Base-by-base conservation (phyloP, 495 filamentous ascomycete genomes). In the Ascodesmis nigricans region DNA sequence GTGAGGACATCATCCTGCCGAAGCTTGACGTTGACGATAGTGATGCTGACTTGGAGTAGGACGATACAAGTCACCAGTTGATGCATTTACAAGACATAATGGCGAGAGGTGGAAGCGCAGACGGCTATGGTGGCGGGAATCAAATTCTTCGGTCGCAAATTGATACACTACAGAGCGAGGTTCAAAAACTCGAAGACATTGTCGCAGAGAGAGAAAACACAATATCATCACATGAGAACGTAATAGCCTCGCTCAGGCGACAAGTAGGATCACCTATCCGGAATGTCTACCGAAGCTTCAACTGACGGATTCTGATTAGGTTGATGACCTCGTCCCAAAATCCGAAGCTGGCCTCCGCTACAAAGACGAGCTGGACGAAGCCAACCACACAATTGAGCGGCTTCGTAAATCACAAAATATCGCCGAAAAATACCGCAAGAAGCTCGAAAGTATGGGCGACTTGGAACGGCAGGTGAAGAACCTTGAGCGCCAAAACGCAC, bases 361-460 rank as follows among this genome's bases (percentile, higher is more conserved):
- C 29, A 52, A 52, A 31, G 49, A 52, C 23, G 49, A 52, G 21
- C 33, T 52, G 11, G 49, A 52, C 31, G 49, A 52, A 26, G 49
- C 49, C 22, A 44, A 48, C 18, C 49, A 52, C 37, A 47, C 44
- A 13, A 46, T 52, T 20, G 49, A 52, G 23, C 47, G 45, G 14
- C 48, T 52, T 17, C 47, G 40, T 16, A 52, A 52, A 25, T 39
- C 31, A 14, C 49, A 47, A 28, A 52, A 52, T 35, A 41, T 48
- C 30, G 48, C 49, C 13, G 48, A 52, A 22, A 52, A 52, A 39
- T 52, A 52, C 41, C 48, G 49, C 8, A 46, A 38, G 29, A 52
- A 52, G 33, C 38, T 52, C 10, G 49, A 52, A 29, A 39, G 40
- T 3, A 52, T 52, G 49, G 41, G 48, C 16, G 49, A 52, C 7